Conservation (phyloP, 176 grass and related monocot species). For the Lolium multiflorum region DNA sequence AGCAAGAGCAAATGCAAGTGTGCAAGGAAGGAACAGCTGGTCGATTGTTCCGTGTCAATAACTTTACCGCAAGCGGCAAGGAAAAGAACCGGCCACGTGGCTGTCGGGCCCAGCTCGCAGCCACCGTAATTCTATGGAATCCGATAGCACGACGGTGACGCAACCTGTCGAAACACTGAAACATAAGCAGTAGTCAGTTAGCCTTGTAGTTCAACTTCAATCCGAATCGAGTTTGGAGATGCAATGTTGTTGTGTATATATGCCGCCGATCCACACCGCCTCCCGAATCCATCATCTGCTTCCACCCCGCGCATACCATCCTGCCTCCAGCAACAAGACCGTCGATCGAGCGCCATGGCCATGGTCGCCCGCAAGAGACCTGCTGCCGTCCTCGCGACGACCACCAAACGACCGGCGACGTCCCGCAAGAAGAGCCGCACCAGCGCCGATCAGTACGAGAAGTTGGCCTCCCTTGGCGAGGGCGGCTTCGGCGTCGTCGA, state of each 20-base stretch:
- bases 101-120: fast-evolving
- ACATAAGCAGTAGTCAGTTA: background rate
- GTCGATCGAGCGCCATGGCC: background rate
- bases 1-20: too few relatives aligned
- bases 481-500: background rate
- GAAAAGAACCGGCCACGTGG: too few relatives aligned
- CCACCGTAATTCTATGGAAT: too few relatives aligned
- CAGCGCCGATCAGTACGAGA: slow-evolving; percentile 1
- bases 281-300: too few relatives aligned
- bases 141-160: background rate
- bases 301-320: background rate
- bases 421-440: background rate
- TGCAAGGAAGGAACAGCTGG: too few relatives aligned
- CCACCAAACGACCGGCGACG: background rate
- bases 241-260: too few relatives aligned
- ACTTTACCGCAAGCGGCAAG: too few relatives aligned
- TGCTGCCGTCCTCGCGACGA: slow-evolving; percentile 7
- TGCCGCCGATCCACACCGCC: too few relatives aligned
- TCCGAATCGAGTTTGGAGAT: too few relatives aligned
- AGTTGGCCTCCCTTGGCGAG: background rate
- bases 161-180: background rate
- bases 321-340: background rate
- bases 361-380: slow-evolving; percentile 1
- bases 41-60: fast-evolving
- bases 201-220: background rate